A percentile compares a stretch with the other conserved stretches of the same genome.
Evolutionary conservation across 139 green algal species (phyloP).

Genomic region (Coccomyxa sp.): DNA sequence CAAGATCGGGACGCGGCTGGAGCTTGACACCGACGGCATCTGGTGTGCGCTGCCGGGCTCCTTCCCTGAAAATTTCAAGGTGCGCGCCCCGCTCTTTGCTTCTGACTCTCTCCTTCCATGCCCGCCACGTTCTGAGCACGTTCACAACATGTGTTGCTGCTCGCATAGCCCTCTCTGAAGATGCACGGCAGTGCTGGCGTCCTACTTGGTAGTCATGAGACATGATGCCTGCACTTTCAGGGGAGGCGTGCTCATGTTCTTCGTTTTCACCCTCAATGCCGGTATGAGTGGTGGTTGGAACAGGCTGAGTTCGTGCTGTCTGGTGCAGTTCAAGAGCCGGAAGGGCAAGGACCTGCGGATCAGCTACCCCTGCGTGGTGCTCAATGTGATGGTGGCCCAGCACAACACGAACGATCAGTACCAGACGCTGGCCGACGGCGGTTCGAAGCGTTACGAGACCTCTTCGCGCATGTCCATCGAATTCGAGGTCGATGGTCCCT

Average conservation of each 20-base stretch:
- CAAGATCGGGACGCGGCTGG: constrained; percentile 81
- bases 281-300: too few relatives aligned
- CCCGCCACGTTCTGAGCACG: too few relatives aligned
- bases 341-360: constrained; percentile 72
- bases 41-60: constrained; percentile 88
- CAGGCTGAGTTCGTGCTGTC: too few relatives aligned
- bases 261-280: too few relatives aligned
- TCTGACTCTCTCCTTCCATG: neutral
- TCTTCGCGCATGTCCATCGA: constrained; percentile 93
- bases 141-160: too few relatives aligned
- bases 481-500: constrained; percentile 94
- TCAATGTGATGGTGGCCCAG: constrained; percentile 93
- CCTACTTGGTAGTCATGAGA: neutral
- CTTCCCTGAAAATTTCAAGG: constrained; percentile 95
- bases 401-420: constrained; percentile 97
- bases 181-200: too few relatives aligned
- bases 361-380: constrained; percentile 94
- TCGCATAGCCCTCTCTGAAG: too few relatives aligned
- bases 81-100: constrained; percentile 8
- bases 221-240: neutral
- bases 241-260: too few relatives aligned
- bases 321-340: constrained; percentile 50
- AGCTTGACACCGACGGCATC: constrained; percentile 99
- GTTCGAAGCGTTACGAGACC: constrained; percentile 56
- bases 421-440: constrained; percentile 58